Base-by-base conservation (phyloP, 2,329 filamentous ascomycete species). In the Penicillium brasilianum region DNA sequence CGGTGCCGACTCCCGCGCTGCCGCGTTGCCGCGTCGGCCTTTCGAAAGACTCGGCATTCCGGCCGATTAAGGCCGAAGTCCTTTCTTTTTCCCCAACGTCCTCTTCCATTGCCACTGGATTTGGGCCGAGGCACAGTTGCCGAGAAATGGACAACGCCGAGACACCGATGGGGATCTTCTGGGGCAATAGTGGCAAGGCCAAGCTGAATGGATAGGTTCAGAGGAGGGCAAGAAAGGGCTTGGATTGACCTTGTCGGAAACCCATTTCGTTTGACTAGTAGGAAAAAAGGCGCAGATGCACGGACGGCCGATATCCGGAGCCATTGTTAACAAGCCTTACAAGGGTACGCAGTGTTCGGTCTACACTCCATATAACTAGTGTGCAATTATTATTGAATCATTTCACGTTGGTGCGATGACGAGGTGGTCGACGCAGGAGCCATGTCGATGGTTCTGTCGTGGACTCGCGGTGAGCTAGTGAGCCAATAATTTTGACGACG, bases 1-100 rank as follows among this genome's bases (percentile, higher is more conserved):
- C 55, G 58, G 66, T 71, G 69, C 69, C 69, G 69, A 71, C 62
- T 63, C 59, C 69, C 69, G 69, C 52, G 56, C 60, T 61, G 59
- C 64, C 66, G 65, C 48, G 62, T 62, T 57, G 58, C 64, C 64
- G 65, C 52, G 59, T 63, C 62, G 62, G 59, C 68, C 68, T 66
- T 59, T 20, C 34, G 13, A 46, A 30, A 36, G 8, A 55, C 14
- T 54, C 59, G 61, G 55, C 30, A 64, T 59, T 59, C 59, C 59
- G 61, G 25, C 39, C 54, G 41, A 39, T 32, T 36, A 44, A 48
- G 30, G 51, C 58, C 58, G 58, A 63, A 53, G 34, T 37, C 18
- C 50, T n/a, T 50, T 18, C n/a, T 37, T 41, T 32, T 43, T 53
- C 50, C 34, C 32, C 39, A 8, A 20, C 13, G 4, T 3, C 22